A percentile compares a stretch with the other conserved stretches of the same genome.
Conservation (phyloP, 2,329 filamentous ascomycete genomes). For the Fusarium buharicum region DNA sequence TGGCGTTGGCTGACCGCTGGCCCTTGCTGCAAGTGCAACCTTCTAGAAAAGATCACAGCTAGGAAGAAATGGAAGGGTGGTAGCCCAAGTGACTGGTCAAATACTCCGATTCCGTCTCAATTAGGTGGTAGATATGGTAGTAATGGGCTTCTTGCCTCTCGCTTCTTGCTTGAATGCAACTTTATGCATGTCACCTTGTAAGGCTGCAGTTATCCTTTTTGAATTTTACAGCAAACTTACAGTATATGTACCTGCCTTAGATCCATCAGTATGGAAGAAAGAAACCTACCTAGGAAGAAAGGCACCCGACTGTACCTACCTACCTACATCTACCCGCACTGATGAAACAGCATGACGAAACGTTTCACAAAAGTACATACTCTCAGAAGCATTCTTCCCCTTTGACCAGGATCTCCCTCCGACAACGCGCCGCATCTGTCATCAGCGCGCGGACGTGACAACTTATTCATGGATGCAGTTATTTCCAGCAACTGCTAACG, state of each 20-base stretch:
- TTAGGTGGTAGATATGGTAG: background rate
- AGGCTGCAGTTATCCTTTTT: conserved; percentile 10
- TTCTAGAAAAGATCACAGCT: conserved; percentile 32
- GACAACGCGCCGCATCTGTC: conserved; percentile 18
- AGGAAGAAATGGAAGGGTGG: conserved; percentile 2
- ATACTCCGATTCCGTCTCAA: background rate
- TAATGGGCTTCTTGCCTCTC: background rate
- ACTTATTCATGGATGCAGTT: conserved; percentile 22
- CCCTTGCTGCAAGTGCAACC: conserved; percentile 29
- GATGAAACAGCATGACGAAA: conserved; percentile 45
- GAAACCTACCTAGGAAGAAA: too few relatives aligned
- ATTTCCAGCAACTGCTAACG: conserved; percentile 17
- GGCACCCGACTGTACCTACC: too few relatives aligned
- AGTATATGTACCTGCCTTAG: conserved; percentile 3
- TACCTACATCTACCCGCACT: conserved; percentile 10
- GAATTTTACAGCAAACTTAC: background rate
- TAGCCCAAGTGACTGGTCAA: conserved; percentile 2
- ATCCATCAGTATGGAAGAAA: background rate
- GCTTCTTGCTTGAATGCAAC: background rate
- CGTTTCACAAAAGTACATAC: conserved; percentile 39
- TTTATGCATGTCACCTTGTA: conserved; percentile 16
- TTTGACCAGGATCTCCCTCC: conserved; percentile 21
- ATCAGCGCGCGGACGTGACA: too few relatives aligned
- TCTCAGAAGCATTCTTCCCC: conserved; percentile 21
- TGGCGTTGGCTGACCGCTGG: conserved; percentile 37